These are phyloP conservation scores for Peronospora belbahrii DNA, from an alignment of 352 stramenopile species.

Conservation along the genomic window DNA sequence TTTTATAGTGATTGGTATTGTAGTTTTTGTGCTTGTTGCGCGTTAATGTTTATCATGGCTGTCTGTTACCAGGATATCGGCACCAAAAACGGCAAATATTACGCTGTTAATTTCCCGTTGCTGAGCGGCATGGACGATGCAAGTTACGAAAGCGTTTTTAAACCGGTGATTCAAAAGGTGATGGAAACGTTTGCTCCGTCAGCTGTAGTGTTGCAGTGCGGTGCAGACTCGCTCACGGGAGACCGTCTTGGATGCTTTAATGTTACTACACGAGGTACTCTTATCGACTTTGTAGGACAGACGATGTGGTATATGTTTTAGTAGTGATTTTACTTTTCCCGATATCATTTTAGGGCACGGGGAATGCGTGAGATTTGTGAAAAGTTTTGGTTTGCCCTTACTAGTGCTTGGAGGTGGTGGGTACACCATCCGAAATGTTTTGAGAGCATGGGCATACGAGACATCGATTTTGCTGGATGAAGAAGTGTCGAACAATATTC, in stretches of 20 bases:
- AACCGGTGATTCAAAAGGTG: slow-evolving; percentile 92
- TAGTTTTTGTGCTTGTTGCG: slow-evolving; percentile 1
- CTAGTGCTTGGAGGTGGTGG: slow-evolving; percentile 79
- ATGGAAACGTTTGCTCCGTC: slow-evolving; percentile 86
- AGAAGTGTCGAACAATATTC: slow-evolving; percentile 74
- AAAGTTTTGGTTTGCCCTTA: slow-evolving; percentile 79
- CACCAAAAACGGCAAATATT: slow-evolving; percentile 90
- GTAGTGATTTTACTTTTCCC: neutral
- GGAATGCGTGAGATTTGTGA: slow-evolving; percentile 78
- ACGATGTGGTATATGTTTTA: neutral
- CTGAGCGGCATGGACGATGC: slow-evolving; percentile 94
- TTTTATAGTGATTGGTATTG: slow-evolving; percentile 3
- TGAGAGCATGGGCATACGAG: slow-evolving; percentile 95
- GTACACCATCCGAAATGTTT: slow-evolving; percentile 86
- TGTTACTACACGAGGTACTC: slow-evolving; percentile 79
- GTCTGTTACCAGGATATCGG: slow-evolving; percentile 83
- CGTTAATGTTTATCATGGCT: neutral
- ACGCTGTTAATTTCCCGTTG: slow-evolving; percentile 96
- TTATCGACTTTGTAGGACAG: neutral
- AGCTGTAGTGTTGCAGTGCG: slow-evolving; percentile 96
- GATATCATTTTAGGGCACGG: slow-evolving; percentile 41
- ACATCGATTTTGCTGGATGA: slow-evolving; percentile 90
- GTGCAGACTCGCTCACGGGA: slow-evolving; percentile 93
- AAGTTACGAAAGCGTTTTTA: slow-evolving; percentile 94
- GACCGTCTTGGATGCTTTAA: slow-evolving; percentile 98